Conservation (phyloP, 441 rosid species). For the Populus hybrid region DNA sequence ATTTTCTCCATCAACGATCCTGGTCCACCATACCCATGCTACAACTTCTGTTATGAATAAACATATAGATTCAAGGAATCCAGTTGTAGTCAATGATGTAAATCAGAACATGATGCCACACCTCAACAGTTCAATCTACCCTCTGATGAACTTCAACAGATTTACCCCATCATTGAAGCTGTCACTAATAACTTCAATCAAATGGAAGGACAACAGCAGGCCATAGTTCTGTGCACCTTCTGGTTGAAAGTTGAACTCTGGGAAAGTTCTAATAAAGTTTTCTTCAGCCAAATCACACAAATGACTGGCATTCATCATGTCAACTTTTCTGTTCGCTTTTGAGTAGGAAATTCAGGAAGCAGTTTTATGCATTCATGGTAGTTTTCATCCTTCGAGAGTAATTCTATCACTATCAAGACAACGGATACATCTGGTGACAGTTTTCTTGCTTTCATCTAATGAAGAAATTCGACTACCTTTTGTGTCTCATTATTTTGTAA, state of each 20-base stretch:
- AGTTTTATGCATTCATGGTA: neutral
- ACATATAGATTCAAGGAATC: too few relatives aligned
- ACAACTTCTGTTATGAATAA: too few relatives aligned
- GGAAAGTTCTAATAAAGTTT: constrained; percentile 1
- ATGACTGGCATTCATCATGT: neutral
- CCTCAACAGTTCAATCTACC: too few relatives aligned
- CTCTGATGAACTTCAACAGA: too few relatives aligned
- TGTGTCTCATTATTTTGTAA: constrained; percentile 17
- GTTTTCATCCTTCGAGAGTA: neutral
- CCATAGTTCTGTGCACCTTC: constrained; percentile 7
- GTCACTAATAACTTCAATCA: neutral
- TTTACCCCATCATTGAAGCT: too few relatives aligned
- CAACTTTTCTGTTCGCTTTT: neutral
- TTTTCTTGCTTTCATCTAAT: constrained; percentile 32
- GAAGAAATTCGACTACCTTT: constrained; percentile 34
- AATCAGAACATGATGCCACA: too few relatives aligned
- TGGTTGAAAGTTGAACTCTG: constrained; percentile 20
- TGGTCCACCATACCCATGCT: too few relatives aligned
- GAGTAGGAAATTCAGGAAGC: constrained; percentile 13
- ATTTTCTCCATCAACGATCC: too few relatives aligned
- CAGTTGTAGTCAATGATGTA: too few relatives aligned
- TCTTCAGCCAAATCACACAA: neutral
- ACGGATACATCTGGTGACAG: constrained; percentile 16
- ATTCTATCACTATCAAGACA: too few relatives aligned
- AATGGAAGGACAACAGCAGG: too few relatives aligned